phyloP scores from a whole-genome alignment of 441 rosid species.

The Croton laevigatus region DNA sequence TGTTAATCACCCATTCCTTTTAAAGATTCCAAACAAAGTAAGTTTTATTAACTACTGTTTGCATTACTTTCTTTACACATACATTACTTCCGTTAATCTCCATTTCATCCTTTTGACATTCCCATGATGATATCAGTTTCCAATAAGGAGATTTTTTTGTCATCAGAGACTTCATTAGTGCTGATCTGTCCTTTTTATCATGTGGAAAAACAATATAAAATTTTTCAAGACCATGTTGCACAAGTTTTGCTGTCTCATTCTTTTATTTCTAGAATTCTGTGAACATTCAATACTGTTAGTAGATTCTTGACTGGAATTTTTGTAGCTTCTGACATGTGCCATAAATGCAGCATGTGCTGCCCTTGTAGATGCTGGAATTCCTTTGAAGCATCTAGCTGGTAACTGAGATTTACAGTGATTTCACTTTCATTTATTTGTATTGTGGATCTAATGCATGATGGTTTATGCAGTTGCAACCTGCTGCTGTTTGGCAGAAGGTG shows the following conservation, averaged over 20 bases:
- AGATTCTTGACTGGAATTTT: conserved; percentile 41
- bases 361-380: conserved; percentile 94
- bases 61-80: not conserved
- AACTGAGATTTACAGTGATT: conserved; percentile 19
- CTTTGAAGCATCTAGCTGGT: conserved; percentile 94
- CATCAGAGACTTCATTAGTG: not conserved
- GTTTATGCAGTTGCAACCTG: conserved; percentile 75
- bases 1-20: too few species aligned
- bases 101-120: not conserved
- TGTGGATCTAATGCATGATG: conserved; percentile 11
- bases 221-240: not conserved
- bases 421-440: conserved; percentile 8
- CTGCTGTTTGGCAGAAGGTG: conserved; percentile 68
- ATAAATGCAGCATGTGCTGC: conserved; percentile 96
- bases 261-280: not conserved
- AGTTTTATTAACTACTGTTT: too few species aligned
- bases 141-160: not conserved
- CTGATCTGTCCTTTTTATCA: not conserved
- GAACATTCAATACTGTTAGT: conserved; percentile 2
- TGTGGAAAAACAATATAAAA: not conserved
- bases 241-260: not conserved
- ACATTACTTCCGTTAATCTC: not conserved
- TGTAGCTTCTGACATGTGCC: conserved; percentile 87
- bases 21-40: too few species aligned
- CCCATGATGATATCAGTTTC: not conserved